These are phyloP conservation scores for Niebla homalea DNA, from an alignment of 495 filamentous ascomycete species.

Conservation along the genomic window DNA sequence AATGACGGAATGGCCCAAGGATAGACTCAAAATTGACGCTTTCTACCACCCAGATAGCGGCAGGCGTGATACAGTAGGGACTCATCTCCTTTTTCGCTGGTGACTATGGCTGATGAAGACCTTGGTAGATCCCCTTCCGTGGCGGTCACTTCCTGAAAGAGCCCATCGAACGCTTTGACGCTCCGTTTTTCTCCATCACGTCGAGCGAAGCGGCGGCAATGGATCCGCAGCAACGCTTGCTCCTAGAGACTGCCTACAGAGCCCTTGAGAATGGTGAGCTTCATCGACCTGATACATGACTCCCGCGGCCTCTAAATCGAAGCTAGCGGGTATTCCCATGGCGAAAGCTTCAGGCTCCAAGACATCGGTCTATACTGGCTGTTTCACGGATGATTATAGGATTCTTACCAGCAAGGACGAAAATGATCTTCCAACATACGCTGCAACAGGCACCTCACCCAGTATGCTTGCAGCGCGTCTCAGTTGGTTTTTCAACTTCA, in stretches of 20 bases:
- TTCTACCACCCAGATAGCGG: conserved; percentile 40
- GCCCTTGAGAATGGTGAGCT: conserved; percentile 57
- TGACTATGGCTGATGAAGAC: no score
- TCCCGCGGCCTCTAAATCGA: neutral
- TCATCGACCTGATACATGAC: conserved; percentile 12
- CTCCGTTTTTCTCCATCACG: conserved; percentile 10
- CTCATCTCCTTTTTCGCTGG: no score
- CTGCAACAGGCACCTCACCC: neutral
- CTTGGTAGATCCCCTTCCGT: no score
- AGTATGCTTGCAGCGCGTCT: conserved; percentile 3
- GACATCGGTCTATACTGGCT: conserved; percentile 19
- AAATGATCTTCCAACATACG: conserved; percentile 33
- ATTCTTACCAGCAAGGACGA: neutral
- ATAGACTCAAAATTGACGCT: conserved; percentile 41
- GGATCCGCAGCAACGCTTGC: conserved; percentile 64
- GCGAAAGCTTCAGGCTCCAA: conserved; percentile 16
- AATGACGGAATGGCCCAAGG: conserved; percentile 40
- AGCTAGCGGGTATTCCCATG: conserved; percentile 28
- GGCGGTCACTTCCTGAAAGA: conserved; percentile 25
- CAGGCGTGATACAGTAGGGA: conserved; percentile 1
- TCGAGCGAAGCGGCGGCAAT: conserved; percentile 48
- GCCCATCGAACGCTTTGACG: conserved; percentile 24
- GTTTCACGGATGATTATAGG: conserved; percentile 6
- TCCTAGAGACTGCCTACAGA: conserved; percentile 59
- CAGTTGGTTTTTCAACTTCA: conserved; percentile 75